phyloP scores from a whole-genome alignment of 768 basidiomycete species.

The Suillus brevipes region DNA sequence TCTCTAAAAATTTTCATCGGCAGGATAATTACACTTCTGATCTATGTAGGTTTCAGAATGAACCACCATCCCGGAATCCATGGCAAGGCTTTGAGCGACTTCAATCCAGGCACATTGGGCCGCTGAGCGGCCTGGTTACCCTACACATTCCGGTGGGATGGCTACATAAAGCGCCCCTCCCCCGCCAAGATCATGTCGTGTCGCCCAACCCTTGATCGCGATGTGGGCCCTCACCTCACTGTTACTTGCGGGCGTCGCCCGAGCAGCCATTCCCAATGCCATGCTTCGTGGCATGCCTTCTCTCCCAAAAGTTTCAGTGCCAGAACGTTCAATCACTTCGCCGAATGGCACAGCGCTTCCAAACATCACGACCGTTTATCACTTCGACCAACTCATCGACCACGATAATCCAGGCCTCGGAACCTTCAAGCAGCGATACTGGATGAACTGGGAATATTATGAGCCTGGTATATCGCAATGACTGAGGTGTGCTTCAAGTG shows the following conservation, averaged over 20 bases:
- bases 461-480: neutral
- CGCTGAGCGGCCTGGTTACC: neutral
- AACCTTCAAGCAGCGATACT: neutral
- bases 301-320: neutral
- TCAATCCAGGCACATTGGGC: neutral
- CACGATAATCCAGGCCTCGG: neutral
- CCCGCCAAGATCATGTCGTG: neutral
- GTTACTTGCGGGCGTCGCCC: neutral
- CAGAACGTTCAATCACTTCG: neutral
- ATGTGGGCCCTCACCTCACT: neutral
- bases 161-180: neutral
- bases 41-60: neutral
- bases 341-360: neutral
- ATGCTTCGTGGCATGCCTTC: neutral
- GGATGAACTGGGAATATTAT: neutral
- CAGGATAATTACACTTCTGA: neutral
- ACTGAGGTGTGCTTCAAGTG: neutral
- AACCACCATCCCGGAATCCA: neutral
- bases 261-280: neutral
- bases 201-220: neutral
- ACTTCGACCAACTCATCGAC: neutral
- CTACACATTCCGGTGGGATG: neutral
- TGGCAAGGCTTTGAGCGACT: neutral
- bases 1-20: neutral
- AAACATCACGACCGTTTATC: neutral